phyloP scores from a whole-genome alignment of 208 protist genomes.

The Leishmania gerbilli region DNA sequence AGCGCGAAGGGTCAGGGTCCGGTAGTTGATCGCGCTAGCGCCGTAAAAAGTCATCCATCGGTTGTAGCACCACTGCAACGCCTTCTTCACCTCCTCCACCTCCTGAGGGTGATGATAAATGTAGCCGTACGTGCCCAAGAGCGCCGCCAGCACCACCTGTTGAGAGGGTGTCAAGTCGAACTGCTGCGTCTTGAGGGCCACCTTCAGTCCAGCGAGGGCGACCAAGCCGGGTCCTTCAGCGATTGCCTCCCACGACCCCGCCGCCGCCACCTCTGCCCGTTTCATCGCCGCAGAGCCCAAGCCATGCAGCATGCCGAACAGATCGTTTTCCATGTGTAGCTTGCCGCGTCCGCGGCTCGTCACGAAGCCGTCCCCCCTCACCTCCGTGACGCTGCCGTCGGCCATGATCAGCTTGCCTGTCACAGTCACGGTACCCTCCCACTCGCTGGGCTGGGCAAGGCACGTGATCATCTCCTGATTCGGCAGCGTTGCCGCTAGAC shows the following conservation, averaged over 20 bases:
- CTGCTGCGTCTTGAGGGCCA: slow-evolving; percentile 33
- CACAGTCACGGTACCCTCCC: slow-evolving; percentile 51
- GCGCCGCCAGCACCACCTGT: slow-evolving; percentile 41
- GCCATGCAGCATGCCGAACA: slow-evolving; percentile 39
- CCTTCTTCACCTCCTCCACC: slow-evolving; percentile 33
- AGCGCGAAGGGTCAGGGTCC: slow-evolving; percentile 47
- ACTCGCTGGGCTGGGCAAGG: slow-evolving; percentile 48
- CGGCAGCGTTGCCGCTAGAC: slow-evolving; percentile 36
- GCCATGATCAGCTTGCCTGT: slow-evolving; percentile 29
- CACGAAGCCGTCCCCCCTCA: slow-evolving; percentile 58
- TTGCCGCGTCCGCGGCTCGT: slow-evolving; percentile 33
- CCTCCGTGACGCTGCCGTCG: slow-evolving; percentile 32
- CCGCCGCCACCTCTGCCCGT: slow-evolving; percentile 22
- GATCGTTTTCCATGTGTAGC: slow-evolving; percentile 16
- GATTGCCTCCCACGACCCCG: slow-evolving; percentile 38
- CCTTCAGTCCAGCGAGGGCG: slow-evolving; percentile 32
- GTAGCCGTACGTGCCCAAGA: slow-evolving; percentile 57
- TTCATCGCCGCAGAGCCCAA: slow-evolving; percentile 34
- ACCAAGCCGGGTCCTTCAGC: slow-evolving; percentile 40
- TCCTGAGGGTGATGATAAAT: slow-evolving; percentile 52
- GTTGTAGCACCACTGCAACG: slow-evolving; percentile 56
- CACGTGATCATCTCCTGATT: slow-evolving; percentile 62
- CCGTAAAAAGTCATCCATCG: slow-evolving; percentile 61
- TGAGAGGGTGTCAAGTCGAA: slow-evolving; percentile 40
- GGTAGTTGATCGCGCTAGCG: slow-evolving; percentile 34